phyloP scores from a whole-genome alignment of 495 filamentous ascomycete genomes.

The Penicillium malachiteum region DNA sequence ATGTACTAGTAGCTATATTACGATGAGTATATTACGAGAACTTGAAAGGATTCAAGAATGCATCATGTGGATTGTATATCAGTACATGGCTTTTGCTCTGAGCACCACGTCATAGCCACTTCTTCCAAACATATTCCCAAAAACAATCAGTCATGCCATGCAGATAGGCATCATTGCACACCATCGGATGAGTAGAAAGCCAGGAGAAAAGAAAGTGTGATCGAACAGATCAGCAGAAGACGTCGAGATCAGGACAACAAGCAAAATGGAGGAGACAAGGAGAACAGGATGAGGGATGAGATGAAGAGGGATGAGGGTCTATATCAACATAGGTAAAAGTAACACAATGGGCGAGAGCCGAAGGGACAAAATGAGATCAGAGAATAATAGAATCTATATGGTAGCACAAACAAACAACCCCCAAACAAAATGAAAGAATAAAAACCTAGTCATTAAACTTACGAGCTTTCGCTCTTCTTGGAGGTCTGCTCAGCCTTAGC shows the following conservation, averaged over 20 bases:
- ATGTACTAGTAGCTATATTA: background rate
- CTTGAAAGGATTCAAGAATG: background rate
- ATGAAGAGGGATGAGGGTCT: conserved; percentile 13
- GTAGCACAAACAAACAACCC: conserved; percentile 5
- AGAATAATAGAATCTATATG: conserved; percentile 17
- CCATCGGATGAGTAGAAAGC: background rate
- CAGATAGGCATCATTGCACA: background rate
- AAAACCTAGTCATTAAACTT: conserved; percentile 14
- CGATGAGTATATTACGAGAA: background rate
- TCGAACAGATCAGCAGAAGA: conserved; percentile 3
- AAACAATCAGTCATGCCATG: conserved; percentile 3
- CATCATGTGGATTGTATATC: conserved; percentile 12
- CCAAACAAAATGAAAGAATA: conserved; percentile 2
- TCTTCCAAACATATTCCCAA: background rate
- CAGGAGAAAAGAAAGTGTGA: background rate
- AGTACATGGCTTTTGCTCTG: conserved; percentile 15
- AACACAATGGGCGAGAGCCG: conserved; percentile 26
- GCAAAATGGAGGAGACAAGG: conserved; percentile 2
- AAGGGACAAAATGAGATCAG: conserved; percentile 13
- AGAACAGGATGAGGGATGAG: conserved; percentile 1
- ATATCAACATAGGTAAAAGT: conserved; percentile 26
- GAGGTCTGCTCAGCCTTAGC: conserved; percentile 32
- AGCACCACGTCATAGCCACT: conserved; percentile 6
- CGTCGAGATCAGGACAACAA: conserved; percentile 2
- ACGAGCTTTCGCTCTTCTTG: conserved; percentile 29